Conservation (phyloP, 768 basidiomycete species). For the Gelatoporia subvermispora region DNA sequence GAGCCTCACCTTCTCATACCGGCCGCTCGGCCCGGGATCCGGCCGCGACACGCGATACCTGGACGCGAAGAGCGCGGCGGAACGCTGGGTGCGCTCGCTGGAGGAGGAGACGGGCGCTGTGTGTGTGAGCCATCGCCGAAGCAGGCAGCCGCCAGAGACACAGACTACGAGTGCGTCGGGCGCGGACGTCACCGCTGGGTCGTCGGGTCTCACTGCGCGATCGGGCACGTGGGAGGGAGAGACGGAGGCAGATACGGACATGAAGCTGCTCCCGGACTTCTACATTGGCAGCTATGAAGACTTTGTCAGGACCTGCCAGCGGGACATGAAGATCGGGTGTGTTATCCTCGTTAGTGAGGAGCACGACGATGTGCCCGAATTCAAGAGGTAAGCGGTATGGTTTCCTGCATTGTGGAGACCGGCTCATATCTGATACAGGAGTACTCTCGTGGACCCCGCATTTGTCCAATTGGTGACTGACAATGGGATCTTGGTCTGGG, state of each 20-base stretch:
- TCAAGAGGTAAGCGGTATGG: slow-evolving; percentile 60
- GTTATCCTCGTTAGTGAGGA: slow-evolving; percentile 83
- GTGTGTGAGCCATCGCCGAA: slow-evolving; percentile 38
- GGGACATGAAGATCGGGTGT: slow-evolving; percentile 68
- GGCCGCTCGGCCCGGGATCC: slow-evolving; percentile 26
- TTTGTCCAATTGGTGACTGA: slow-evolving; percentile 67
- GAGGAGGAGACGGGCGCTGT: slow-evolving; percentile 84
- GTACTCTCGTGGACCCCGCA: slow-evolving; percentile 68
- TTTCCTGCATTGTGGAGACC: not conserved
- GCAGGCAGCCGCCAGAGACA: not conserved
- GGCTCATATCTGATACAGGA: slow-evolving; percentile 32
- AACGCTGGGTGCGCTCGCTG: slow-evolving; percentile 73
- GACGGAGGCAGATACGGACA: slow-evolving; percentile 26
- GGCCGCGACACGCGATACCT: slow-evolving; percentile 5
- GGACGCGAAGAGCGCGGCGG: slow-evolving; percentile 42
- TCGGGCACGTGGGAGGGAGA: slow-evolving; percentile 21
- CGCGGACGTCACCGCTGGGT: slow-evolving; percentile 30
- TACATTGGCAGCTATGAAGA: slow-evolving; percentile 77
- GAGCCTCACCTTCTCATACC: slow-evolving; percentile 42
- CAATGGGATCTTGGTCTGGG: slow-evolving; percentile 84
- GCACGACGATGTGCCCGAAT: slow-evolving; percentile 84
- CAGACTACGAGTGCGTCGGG: slow-evolving; percentile 20
- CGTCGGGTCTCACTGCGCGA: slow-evolving; percentile 39
- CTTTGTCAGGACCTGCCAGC: slow-evolving; percentile 64
- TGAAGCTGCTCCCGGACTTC: slow-evolving; percentile 73